Evolutionary conservation across 345 rosid genomes (phyloP).

Genomic region (Brassica rapa): DNA sequence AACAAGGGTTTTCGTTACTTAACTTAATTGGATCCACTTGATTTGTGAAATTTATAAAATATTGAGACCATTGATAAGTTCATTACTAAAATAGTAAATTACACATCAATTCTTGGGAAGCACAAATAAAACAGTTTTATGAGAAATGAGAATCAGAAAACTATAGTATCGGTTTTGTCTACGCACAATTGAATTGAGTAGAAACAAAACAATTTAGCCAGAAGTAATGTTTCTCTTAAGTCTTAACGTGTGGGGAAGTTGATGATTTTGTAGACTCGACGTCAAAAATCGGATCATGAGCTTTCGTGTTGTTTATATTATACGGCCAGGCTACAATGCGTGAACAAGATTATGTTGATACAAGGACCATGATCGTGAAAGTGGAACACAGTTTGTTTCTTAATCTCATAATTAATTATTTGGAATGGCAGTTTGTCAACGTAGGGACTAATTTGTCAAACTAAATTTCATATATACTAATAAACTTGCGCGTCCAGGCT

Average conservation of each 20-base stretch:
- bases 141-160: background rate
- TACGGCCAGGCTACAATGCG: constrained; percentile 4
- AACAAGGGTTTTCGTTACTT: background rate
- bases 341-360: background rate
- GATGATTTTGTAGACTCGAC: background rate
- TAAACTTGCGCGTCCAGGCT: background rate
- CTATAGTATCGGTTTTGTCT: background rate
- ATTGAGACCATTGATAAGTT: background rate
- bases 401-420: background rate
- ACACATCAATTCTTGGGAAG: background rate
- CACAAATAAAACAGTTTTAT: background rate
- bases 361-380: background rate
- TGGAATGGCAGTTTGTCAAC: background rate
- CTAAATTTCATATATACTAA: background rate
- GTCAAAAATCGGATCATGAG: background rate
- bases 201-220: background rate
- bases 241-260: background rate
- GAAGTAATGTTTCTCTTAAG: background rate
- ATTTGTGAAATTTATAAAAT: background rate
- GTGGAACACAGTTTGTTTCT: constrained; percentile 1
- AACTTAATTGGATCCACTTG: background rate
- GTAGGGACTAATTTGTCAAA: background rate
- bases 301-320: background rate
- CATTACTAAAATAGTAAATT: background rate
- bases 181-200: background rate